Conservation (phyloP, 2,329 filamentous ascomycete genomes). For the Sporothrix brunneoviolacea region DNA sequence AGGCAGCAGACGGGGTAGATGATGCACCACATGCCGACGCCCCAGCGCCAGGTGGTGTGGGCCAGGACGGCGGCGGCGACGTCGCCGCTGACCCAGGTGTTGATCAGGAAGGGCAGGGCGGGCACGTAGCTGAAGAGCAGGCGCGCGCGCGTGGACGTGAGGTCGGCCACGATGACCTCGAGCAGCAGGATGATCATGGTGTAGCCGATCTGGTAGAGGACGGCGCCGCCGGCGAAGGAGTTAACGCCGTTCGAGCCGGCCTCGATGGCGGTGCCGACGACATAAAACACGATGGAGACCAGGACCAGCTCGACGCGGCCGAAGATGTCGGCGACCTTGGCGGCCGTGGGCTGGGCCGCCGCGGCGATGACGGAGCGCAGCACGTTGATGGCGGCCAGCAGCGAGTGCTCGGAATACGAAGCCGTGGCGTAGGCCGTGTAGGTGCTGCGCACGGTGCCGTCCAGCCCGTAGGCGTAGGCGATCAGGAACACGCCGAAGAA, state of each 20-base stretch:
- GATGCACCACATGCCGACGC: conserved; percentile 57
- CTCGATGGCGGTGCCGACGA: conserved; percentile 43
- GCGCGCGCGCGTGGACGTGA: conserved; percentile 56
- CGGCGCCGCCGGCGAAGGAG: conserved; percentile 48
- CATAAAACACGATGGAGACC: conserved; percentile 43
- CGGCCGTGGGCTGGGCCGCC: conserved; percentile 39
- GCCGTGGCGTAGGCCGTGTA: conserved; percentile 51
- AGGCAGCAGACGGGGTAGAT: conserved; percentile 51
- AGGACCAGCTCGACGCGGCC: conserved; percentile 53
- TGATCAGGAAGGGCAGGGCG: conserved; percentile 51
- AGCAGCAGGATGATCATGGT: conserved; percentile 55
- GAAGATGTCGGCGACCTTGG: conserved; percentile 58
- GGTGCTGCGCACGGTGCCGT: conserved; percentile 48
- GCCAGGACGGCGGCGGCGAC: conserved; percentile 44
- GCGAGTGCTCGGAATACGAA: conserved; percentile 44
- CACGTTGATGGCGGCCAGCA: conserved; percentile 49
- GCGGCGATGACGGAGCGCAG: conserved; percentile 26
- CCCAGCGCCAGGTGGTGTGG: conserved; percentile 52
- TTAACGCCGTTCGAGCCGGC: conserved; percentile 41
- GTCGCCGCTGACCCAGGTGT: conserved; percentile 58
- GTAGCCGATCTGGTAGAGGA: conserved; percentile 58
- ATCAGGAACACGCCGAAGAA: conserved; percentile 57
- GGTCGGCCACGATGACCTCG: conserved; percentile 58
- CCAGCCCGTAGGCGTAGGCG: conserved; percentile 57
- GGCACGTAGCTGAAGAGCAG: conserved; percentile 61